Evolutionary conservation across 495 filamentous ascomycete species (phyloP), one percentile per base, ranked within the genome.

Genomic region (Aspergillus panamensis): DNA sequence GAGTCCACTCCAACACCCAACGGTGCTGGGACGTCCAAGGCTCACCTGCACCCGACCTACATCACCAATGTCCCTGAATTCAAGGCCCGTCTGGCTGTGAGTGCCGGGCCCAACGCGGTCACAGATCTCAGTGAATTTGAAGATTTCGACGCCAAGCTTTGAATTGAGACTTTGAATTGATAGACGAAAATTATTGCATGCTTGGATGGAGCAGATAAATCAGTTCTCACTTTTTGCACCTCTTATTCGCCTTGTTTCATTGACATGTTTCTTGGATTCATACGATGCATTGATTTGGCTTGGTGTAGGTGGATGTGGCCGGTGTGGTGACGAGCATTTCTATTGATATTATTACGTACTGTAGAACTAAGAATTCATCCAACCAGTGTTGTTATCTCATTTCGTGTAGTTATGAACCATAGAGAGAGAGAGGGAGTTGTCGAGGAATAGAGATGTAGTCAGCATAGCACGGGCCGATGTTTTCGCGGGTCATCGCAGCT

Each of bases 121-220:
- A 82, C 75, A 53, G 84, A 91, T 65, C 74, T 97, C 48, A 87
- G 76, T 60, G 89, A 90, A 56, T 96, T 88, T 66, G 89, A 93
- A 71, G 92, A 96, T 58, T 73, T 85, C 60, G 87, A 86, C 51
- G 72, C 88, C 12, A 94, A 94, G 75, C 81, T 94, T 48, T 90
- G 70, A 80, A 51, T 25, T 14, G n/a, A 48, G n/a, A n/a, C 81
- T 94, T 48, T 90, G 70, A 80, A 51, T 25, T 14, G n/a, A 48
- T 35, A 13, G 29, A 32, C 2, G 25, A 48, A 42, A 30, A 44
- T 29, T 19, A 16, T 25, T 57, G 16, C 19, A 25, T 42, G 17
- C 32, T 33, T 51, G 17, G 2, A 51, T 53, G 35, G 10, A 39
- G 3, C 10, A 39, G 35, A 39, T 39, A 39, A 39, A 39, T 13